Base-by-base conservation (phyloP, 2,329 filamentous ascomycete genomes). In the Cladosporium sp. region DNA sequence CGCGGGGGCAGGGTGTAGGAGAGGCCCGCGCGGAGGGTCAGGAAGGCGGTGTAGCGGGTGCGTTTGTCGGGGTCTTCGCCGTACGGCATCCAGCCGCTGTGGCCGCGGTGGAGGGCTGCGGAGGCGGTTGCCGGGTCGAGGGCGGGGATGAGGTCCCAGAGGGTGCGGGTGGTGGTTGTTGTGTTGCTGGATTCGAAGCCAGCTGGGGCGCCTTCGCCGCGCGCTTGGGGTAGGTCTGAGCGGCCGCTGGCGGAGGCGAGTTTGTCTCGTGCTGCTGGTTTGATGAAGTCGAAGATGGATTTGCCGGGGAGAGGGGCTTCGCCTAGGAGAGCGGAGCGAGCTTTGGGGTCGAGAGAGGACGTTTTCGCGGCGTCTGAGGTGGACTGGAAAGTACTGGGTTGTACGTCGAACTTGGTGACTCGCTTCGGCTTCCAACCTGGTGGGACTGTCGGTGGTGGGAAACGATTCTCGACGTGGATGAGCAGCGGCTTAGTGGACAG, bases 271-370 rank as follows among this genome's bases (percentile, higher is more conserved):
- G 87, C 83, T 33, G 86, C 80, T 0, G 88, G 77, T 0, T 87
- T 87, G 59, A 98, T 79, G 69, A 87, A 98, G 70, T 97, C 91
- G 68, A 97, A 98, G 2, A 98, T 84, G 0, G 93, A 97, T 72
- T 97, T 96, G 0, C 89, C 89, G 0, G 91, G 91, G 0, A 97
- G 74, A 34, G 82, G 80, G 37, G 81, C 77, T 71, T 96, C 92
- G 34, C 91, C 91, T 1, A 97, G 77, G 1, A 95, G 76, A 3
- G 83, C 83, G 10, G 90, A 91, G 56, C 93, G 83, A 40, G 85
- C 77, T 63, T 82, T 85, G 0, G 89, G 84, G 66, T 95, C 83
- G 8, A 95, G 77, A 1, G 77, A 82, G 0, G 89, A 93, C 2
- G 81, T 75, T 68, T 85, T 91, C 8, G 90, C 89, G 1, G 86